phyloP scores from a whole-genome alignment of 2,329 filamentous ascomycete species.

The Penicillium sp. region DNA sequence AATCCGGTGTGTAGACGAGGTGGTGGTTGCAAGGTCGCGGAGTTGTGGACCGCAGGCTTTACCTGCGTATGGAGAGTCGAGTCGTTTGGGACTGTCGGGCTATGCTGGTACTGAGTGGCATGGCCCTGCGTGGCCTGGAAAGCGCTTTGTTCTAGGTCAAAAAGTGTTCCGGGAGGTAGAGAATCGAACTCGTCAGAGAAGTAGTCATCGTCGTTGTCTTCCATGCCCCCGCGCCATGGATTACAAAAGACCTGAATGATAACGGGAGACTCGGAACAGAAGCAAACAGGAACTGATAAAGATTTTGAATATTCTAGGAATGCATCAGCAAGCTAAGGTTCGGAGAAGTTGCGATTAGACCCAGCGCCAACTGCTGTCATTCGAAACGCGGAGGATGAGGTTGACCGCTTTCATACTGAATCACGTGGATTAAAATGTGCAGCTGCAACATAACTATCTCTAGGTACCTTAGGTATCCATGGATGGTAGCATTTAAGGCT shows the following conservation, averaged over 20 bases:
- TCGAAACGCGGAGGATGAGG: neutral
- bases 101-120: conserved; percentile 19
- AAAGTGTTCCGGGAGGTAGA: conserved; percentile 43
- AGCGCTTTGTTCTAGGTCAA: conserved; percentile 48
- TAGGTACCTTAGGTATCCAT: neutral
- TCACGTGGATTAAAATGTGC: neutral
- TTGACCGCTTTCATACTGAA: conserved; percentile 4
- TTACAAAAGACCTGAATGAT: neutral
- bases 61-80: conserved; percentile 5
- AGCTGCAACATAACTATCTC: neutral
- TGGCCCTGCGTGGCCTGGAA: conserved; percentile 43
- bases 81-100: neutral
- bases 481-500: neutral
- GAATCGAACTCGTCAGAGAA: conserved; percentile 51
- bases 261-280: neutral
- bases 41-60: conserved; percentile 6
- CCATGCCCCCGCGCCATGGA: conserved; percentile 48
- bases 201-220: conserved; percentile 48
- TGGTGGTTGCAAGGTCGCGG: conserved; percentile 27
- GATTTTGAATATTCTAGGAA: neutral
- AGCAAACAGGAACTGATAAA: too few species aligned
- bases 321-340: neutral
- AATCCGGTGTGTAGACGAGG: conserved; percentile 35
- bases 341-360: neutral
- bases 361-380: neutral